Evolutionary conservation across 176 grass and related monocot species (phyloP).

Genomic region (Luzula sylvatica): DNA sequence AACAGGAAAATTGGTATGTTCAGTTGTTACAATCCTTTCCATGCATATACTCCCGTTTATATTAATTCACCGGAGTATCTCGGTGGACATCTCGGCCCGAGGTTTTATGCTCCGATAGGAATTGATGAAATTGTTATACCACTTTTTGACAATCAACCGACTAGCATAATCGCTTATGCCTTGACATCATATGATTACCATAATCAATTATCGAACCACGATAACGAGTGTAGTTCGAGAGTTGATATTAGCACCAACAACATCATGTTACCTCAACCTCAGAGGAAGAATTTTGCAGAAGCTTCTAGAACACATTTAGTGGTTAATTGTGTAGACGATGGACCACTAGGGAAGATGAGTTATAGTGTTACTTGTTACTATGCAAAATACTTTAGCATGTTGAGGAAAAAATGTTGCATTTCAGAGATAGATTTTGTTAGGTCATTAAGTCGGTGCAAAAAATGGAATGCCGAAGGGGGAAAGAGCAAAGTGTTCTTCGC

Average conservation of each 20-base stretch:
- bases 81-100: slow-evolving; percentile 54
- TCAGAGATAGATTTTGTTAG: slow-evolving; percentile 93
- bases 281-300: slow-evolving; percentile 52
- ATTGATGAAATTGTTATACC: slow-evolving; percentile 78
- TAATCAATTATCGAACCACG: slow-evolving; percentile 59
- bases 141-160: slow-evolving; percentile 84
- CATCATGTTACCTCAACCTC: slow-evolving; percentile 34
- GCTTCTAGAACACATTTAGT: slow-evolving; percentile 73
- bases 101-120: slow-evolving; percentile 72
- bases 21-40: slow-evolving; percentile 40
- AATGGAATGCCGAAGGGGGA: slow-evolving; percentile 95
- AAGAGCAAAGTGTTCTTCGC: slow-evolving; percentile 99
- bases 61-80: slow-evolving; percentile 36
- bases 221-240: background rate
- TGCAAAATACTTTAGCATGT: slow-evolving; percentile 61
- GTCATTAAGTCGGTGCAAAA: slow-evolving; percentile 94
- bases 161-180: slow-evolving; percentile 78
- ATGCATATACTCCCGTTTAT: slow-evolving; percentile 46
- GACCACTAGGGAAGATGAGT: slow-evolving; percentile 59
- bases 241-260: slow-evolving; percentile 7
- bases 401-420: slow-evolving; percentile 88
- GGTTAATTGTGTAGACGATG: slow-evolving; percentile 80
- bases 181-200: slow-evolving; percentile 75
- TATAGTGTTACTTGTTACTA: slow-evolving; percentile 91
- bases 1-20: slow-evolving; percentile 60